These are phyloP conservation scores for Phoma sp. DNA, from an alignment of 2,329 filamentous ascomycete species.

Conservation along the genomic window DNA sequence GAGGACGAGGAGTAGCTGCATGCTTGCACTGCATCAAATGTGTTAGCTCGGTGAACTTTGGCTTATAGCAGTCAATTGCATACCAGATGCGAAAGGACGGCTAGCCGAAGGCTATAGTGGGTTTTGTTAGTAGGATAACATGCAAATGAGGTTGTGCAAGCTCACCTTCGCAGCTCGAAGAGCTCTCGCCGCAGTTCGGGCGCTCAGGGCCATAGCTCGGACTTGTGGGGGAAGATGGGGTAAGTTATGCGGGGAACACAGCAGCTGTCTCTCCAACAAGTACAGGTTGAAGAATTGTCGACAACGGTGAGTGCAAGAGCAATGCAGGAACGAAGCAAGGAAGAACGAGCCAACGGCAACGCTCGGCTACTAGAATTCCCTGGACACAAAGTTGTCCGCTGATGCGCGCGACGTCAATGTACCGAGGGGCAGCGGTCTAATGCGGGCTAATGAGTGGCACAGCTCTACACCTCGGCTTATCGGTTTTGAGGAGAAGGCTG, in stretches of 20 bases:
- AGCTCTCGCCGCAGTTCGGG: slow-evolving; percentile 68
- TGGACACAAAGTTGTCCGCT: slow-evolving; percentile 17
- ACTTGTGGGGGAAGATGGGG: slow-evolving; percentile 38
- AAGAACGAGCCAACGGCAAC: slow-evolving; percentile 36
- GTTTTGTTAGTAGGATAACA: slow-evolving; percentile 21
- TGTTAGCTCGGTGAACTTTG: slow-evolving; percentile 20
- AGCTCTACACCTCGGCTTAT: slow-evolving; percentile 45
- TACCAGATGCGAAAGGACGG: slow-evolving; percentile 48
- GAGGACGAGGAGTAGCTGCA: slow-evolving; percentile 74
- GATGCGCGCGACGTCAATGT: slow-evolving; percentile 27
- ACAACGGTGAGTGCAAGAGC: slow-evolving; percentile 7
- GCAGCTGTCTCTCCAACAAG: slow-evolving; percentile 23
- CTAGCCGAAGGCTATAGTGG: slow-evolving; percentile 36
- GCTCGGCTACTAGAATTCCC: slow-evolving; percentile 38
- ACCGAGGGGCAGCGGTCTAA: slow-evolving; percentile 43
- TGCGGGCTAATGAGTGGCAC: slow-evolving; percentile 30
- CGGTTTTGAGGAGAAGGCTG: slow-evolving; percentile 21
- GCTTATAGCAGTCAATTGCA: slow-evolving; percentile 30
- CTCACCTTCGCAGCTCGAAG: slow-evolving; percentile 70
- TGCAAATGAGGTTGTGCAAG: slow-evolving; percentile 14
- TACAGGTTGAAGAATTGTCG: slow-evolving; percentile 4
- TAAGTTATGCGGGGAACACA: slow-evolving; percentile 32
- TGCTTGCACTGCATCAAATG: slow-evolving; percentile 44
- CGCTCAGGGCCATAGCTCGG: slow-evolving; percentile 68
- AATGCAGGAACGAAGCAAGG: slow-evolving; percentile 14